Base-by-base conservation (phyloP, 192 early-diverging fungal genomes). In the Chytriomyces sp. region DNA sequence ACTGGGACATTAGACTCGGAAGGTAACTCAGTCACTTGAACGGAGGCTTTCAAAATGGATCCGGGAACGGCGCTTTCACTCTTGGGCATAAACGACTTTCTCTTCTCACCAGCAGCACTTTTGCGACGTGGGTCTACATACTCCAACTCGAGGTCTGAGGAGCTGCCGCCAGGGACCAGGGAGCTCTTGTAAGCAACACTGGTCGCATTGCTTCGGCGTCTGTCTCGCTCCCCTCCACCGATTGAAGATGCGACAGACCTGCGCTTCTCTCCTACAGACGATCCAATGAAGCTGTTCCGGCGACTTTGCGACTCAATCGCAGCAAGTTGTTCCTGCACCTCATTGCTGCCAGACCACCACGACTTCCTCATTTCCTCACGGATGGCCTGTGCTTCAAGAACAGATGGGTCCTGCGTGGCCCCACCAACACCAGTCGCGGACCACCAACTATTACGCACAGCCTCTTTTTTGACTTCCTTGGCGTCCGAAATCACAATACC, bases 371-470 rank as follows among this genome's bases (percentile, higher is more conserved):
- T 37, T 32, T 62, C 64, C 37, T 75, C 74, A 30, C 74, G 64
- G n/a, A 59, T 30, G 19, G 64, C 65, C 38, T 75, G 74, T 4
- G 64, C 65, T 61, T 75, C 74, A 33, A 67, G 56, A n/a, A 75
- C 74, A 34, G 65, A 38, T 22, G 74, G 39, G 57, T 75, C 74
- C 6, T 33, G 22, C 22, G 68, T 70, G 28, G 30, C 33, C 41
- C 39, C 33, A 8, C 62, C 60, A 22, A 75, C 74, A n/a, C 74
- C 74, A 1, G 65, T 69, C 39, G 32, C 44, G 41, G 64, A 68
- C 74, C 74, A 75, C 74, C 74, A 75, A 14, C 56, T 60, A 31
- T 75, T 69, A 6, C 74, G 64, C 17, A 75, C 65, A n/a, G 54
- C 58, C 38, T 75, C 74, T 40, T 75, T 75, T 41, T 61, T 67